These are phyloP conservation scores for Vaccinium vitisidaea DNA, from an alignment of 148 eudicot species.

Conservation along the genomic window DNA sequence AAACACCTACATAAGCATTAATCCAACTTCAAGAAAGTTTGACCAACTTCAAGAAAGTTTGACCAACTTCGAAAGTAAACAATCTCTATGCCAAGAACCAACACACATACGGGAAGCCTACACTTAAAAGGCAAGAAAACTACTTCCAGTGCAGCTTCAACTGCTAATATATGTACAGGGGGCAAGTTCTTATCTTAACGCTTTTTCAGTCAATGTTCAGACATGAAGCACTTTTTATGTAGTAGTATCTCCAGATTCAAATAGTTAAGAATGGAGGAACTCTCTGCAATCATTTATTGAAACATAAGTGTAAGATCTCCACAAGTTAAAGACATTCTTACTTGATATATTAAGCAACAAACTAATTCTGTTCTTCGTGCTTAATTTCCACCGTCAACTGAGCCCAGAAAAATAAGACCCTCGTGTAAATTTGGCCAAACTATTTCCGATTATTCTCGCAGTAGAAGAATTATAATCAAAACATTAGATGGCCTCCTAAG, in stretches of 20 bases:
- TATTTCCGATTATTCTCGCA: no score
- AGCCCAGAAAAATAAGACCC: not conserved
- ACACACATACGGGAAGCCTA: not conserved
- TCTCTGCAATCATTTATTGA: not conserved
- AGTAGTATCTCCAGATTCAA: not conserved
- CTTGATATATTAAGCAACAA: not conserved
- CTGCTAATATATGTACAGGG: slow-evolving; percentile 1
- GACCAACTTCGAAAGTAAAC: not conserved
- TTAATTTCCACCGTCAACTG: not conserved
- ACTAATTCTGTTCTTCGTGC: not conserved
- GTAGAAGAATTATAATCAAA: not conserved
- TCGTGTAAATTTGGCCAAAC: not conserved
- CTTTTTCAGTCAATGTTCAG: not conserved
- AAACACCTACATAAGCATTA: not conserved
- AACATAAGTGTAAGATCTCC: not conserved
- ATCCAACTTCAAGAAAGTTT: slow-evolving; percentile 2
- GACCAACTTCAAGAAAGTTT: not conserved
- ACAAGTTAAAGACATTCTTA: not conserved
- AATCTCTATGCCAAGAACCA: slow-evolving; percentile 5
- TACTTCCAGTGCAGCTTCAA: not conserved
- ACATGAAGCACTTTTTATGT: not conserved
- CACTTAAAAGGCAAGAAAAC: not conserved
- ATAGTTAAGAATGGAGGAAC: not conserved
- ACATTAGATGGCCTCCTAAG: not conserved
- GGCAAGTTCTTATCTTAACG: not conserved